Evolutionary conservation across 2,329 filamentous ascomycete genomes (phyloP).

Genomic region (Graphium sp.): DNA sequence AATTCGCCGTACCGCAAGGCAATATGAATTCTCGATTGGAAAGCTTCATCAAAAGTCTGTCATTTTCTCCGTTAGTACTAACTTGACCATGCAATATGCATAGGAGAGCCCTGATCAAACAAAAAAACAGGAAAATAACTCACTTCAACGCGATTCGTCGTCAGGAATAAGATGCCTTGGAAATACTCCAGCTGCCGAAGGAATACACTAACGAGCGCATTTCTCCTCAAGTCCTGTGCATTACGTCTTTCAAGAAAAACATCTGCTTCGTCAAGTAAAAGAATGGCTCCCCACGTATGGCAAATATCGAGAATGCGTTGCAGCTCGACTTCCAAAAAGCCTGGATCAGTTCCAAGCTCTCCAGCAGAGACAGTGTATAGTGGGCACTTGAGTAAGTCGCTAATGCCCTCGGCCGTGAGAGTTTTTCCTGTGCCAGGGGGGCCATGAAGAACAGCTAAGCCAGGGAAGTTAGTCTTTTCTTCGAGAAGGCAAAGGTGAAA

Average conservation of each 20-base stretch:
- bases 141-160: constrained; percentile 22
- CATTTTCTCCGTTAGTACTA: neutral
- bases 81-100: neutral
- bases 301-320: constrained; percentile 45
- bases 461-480: constrained; percentile 7
- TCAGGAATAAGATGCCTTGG: constrained; percentile 22
- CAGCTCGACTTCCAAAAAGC: constrained; percentile 56
- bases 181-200: constrained; percentile 23
- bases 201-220: constrained; percentile 16
- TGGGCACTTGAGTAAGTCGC: constrained; percentile 65
- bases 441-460: constrained; percentile 48
- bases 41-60: constrained; percentile 75
- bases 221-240: constrained; percentile 9
- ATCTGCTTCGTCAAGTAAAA: constrained; percentile 10
- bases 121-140: neutral
- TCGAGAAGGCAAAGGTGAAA: constrained; percentile 1
- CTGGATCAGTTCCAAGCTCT: constrained; percentile 64
- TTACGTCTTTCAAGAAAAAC: constrained; percentile 8
- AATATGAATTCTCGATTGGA: constrained; percentile 77
- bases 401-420: constrained; percentile 41
- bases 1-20: constrained; percentile 68
- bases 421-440: constrained; percentile 30
- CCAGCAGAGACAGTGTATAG: constrained; percentile 72
- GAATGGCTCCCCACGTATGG: constrained; percentile 11
- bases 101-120: neutral